Evolutionary conservation across 148 eudicot genomes (phyloP), one percentile per base, ranked within the genome.

Genomic region (Gaultheria prostrata): DNA sequence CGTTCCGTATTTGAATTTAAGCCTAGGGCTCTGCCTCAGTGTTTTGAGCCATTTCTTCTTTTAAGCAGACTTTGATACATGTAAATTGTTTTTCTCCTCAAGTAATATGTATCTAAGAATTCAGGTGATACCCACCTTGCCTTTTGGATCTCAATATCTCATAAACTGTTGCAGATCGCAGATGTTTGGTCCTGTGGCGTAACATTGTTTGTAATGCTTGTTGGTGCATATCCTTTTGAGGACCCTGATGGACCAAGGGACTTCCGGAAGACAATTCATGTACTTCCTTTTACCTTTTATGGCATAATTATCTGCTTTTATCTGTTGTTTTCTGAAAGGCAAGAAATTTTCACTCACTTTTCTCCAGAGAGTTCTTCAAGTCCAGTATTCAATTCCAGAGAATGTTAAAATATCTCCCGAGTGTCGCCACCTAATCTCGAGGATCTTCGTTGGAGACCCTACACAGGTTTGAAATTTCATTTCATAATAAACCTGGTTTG

Each of bases 131-230:
- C 71, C 71, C 33, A 67, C 72, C 72, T 67, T 26, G 28, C 13
- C 13, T 18, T 59, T 65, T 30, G 43, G 61, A 70, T 63, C 32
- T 39, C 43, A 39, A 39, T 39, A 39, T 45, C 78, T 80, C 76
- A 76, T 80, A 33, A 17, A 45, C 28, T 24, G n/a, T 26, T 81
- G 76, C 51, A 97, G 99, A 94, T 92, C 77, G 99, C 99, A 78
- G 99, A 97, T 90, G 99, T 97, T 78, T 97, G 99, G 99, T 97
- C 99, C 0, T 97, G 99, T 82, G 98, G 99, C 1, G 99, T 97
- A 78, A 97, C 98, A 46, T 87, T 97, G 79, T 97, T 90, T 84
- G 99, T 97, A 45, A 97, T 97, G 99, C 91, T 97, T 87, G 86
- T 93, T 83, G 98, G 99, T 57, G 87, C 87, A 30, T 97, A 94